Percentiles rank a stretch among this genome's conserved stretches.
Evolutionary conservation across 495 filamentous ascomycete genomes (phyloP).

Genomic region (Massariosphaeria phaeospora): DNA sequence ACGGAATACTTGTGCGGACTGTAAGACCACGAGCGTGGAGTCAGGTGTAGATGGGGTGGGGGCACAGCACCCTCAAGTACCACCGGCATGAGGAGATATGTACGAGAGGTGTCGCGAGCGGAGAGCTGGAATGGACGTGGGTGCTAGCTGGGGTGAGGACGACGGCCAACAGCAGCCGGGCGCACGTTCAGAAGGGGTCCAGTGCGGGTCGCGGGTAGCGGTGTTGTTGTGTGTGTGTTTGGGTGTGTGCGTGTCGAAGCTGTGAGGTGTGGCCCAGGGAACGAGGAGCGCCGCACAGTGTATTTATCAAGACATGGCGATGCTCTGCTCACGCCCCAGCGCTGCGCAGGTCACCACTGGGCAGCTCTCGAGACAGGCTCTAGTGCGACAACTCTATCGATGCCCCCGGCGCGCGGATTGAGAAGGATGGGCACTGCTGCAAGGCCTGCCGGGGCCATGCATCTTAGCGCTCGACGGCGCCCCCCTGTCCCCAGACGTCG

Average conservation of each 20-base stretch:
- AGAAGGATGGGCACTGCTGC: slow-evolving; percentile 13
- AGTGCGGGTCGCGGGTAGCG: background rate
- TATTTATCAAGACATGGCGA: slow-evolving; percentile 28
- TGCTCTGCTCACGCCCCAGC: slow-evolving; percentile 21
- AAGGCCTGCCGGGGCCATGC: slow-evolving; percentile 24
- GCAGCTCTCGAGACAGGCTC: slow-evolving; percentile 5
- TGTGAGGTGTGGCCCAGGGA: background rate
- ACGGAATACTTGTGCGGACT: slow-evolving; percentile 7
- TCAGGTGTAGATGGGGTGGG: slow-evolving; percentile 31
- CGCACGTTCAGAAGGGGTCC: slow-evolving; percentile 10
- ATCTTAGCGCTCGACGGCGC: slow-evolving; percentile 26
- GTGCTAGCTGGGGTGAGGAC: slow-evolving; percentile 9
- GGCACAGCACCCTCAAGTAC: slow-evolving; percentile 34
- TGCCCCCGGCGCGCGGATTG: slow-evolving; percentile 29
- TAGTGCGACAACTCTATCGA: slow-evolving; percentile 31
- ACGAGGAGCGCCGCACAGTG: slow-evolving; percentile 12
- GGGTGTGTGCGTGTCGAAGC: no score
- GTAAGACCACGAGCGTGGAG: slow-evolving; percentile 22
- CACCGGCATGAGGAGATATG: slow-evolving; percentile 25
- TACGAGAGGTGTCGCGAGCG: background rate
- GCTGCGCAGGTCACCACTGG: background rate
- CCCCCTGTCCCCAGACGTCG: slow-evolving; percentile 20
- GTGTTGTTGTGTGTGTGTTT: background rate
- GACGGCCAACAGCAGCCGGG: slow-evolving; percentile 20
- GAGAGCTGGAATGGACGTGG: background rate